These are phyloP conservation scores for Fusarium solani-melongenae DNA, from an alignment of 2,329 filamentous ascomycete genomes.

Conservation along the genomic window DNA sequence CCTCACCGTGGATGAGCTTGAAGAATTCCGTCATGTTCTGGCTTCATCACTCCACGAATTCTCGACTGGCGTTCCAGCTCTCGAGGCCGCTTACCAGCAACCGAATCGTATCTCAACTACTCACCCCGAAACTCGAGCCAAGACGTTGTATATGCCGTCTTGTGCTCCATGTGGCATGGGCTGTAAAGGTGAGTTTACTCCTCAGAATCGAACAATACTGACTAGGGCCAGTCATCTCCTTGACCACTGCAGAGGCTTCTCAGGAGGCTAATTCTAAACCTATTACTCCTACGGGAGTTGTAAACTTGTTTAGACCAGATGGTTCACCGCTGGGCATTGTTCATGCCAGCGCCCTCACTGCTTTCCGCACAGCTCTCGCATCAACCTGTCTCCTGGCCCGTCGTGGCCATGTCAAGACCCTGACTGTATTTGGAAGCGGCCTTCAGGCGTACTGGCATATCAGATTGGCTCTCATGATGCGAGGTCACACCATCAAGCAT, in stretches of 20 bases:
- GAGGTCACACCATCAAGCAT: constrained; percentile 75
- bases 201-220: not conserved
- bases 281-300: constrained; percentile 69
- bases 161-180: constrained; percentile 71
- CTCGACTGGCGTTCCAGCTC: constrained; percentile 64
- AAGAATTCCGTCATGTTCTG: constrained; percentile 61
- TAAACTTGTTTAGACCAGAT: constrained; percentile 74
- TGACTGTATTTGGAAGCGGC: constrained; percentile 89
- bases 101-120: constrained; percentile 63
- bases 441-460: constrained; percentile 96
- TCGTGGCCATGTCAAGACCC: constrained; percentile 76
- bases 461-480: constrained; percentile 81
- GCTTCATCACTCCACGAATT: constrained; percentile 69
- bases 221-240: constrained; percentile 68
- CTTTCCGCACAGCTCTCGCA: constrained; percentile 81
- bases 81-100: constrained; percentile 63
- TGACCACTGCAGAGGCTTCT: constrained; percentile 56
- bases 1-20: constrained; percentile 63
- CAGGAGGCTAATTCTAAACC: constrained; percentile 45
- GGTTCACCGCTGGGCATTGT: constrained; percentile 75
- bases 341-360: constrained; percentile 79
- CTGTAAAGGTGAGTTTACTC: constrained; percentile 67
- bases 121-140: constrained; percentile 61
- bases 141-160: constrained; percentile 81
- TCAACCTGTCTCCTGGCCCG: constrained; percentile 73